Base-by-base conservation (phyloP, 2,329 filamentous ascomycete genomes). In the Ceratocystis cacaofunesta region DNA sequence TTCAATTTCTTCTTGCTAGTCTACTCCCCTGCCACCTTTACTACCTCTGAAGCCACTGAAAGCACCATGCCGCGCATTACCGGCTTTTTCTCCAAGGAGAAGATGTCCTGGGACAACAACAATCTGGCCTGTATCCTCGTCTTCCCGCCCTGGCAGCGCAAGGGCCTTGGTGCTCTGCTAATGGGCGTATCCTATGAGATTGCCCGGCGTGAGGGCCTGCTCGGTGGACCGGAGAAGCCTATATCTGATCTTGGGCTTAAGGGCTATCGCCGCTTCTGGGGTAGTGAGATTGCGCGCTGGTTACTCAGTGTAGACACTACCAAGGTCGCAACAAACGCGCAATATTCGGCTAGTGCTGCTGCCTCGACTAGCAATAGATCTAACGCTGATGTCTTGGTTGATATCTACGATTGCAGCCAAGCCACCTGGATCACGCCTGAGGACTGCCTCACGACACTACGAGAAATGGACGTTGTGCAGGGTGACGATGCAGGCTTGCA, bases 51-150 rank as follows among this genome's bases (percentile, higher is more conserved):
- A 41, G 10, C 36, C 36, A 41, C 36, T 12, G 36, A 41, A 41
- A 41, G 36, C 10, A 17, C 61, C 30, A 67, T 60, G 73, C 74
- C 50, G 72, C 75, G 22, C 84, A 86, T 96, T 36, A 84, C 92
- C 0, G 94, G 94, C n/a, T 97, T 97, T 80, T 99, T 97, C 78
- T 95, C 89, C 69, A 97, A 99, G 74, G 94, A 99, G 75, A 97
- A 97, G 74, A 88, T 96, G 80, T 96, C 90, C 2, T 99, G 94
- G 92, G 94, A 99, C 72, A 92, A 92, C 72, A 97, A 99, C 75
- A 99, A 97, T 70, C 81, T 99, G 4, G 94, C 94, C 0, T 99
- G 94, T 73, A 99, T 99, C 70, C 80, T 97, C 5, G 83, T 97
- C 17, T 97, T 97, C 72, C 94, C 94, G 1, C 94, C 94, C 0